Evolutionary conservation across 2,329 filamentous ascomycete species (phyloP), one percentile per base, ranked within the genome.

Genomic region (Mariannaea sp.): DNA sequence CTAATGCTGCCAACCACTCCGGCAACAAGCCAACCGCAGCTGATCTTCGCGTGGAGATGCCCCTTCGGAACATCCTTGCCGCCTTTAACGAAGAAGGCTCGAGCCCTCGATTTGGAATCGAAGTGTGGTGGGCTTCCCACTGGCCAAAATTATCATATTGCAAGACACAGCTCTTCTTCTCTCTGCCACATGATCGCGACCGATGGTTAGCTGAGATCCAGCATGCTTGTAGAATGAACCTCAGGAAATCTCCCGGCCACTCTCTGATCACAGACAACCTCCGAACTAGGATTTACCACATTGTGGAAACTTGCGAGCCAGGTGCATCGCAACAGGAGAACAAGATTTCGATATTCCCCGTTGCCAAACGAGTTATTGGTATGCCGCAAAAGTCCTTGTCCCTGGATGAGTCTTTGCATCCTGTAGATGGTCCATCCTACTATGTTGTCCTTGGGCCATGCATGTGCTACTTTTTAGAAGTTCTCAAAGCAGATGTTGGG

Each of bases 371-470:
- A 17, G 73, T 74, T 2, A 69, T 74, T 6, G 77, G 75, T 16
- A 65, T 69, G 40, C 65, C 67, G 19, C 65, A 73, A 14, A 78
- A 76, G 59, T 55, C 73, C 10, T 73, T 74, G 24, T 74, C 75
- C 35, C 68, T 68, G 7, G 73, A 75, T 7, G 76, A 78, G 26
- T 64, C 70, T 1, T 77, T 78, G 49, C 80, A 80, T 59, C 68
- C 70, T 22, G 71, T 73, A 16, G 80, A 83, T 22, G 71, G 73
- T n/a, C 72, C 77, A 1, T 80, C 80, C 1, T 82, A 79, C 53
- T 84, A 80, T 60, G 70, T 84, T 19, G 78, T 78, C 3, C 74
- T 84, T 20, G 80, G 79, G 17, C 76, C 79, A 22, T 79, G 80
- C 55, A 74, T 80, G 54, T 80, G 80, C 56, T 76, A 81, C 60